Evolutionary conservation across 228 moss, liverwort and hornwort genomes (phyloP).

Genomic region (Sphagnum magellanicum): DNA sequence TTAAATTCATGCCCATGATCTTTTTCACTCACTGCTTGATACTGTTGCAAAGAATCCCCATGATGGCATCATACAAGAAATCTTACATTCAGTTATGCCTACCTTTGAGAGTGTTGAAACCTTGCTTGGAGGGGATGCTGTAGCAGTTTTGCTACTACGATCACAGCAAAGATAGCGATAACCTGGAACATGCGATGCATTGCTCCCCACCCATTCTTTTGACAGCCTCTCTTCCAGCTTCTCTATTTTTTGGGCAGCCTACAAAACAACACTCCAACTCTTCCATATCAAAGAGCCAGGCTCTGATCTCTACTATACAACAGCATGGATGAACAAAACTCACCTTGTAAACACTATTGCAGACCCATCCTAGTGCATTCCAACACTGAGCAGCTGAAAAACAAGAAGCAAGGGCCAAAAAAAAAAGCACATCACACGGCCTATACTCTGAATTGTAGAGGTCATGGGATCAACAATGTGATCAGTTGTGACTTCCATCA

Average conservation of each 20-base stretch:
- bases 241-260: slow-evolving; percentile 51
- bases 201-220: slow-evolving; percentile 73
- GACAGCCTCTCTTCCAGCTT: slow-evolving; percentile 65
- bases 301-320: no score
- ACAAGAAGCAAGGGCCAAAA: background rate
- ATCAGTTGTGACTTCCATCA: no score
- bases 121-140: slow-evolving; percentile 77
- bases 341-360: no score
- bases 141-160: slow-evolving; percentile 40
- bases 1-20: no score
- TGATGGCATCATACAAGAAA: no score
- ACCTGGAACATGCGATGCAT: slow-evolving; percentile 68
- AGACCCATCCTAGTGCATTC: background rate
- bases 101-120: slow-evolving; percentile 77
- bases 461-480: no score
- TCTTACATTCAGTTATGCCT: background rate
- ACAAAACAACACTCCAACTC: slow-evolving; percentile 2
- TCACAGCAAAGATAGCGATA: slow-evolving; percentile 79
- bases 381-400: background rate
- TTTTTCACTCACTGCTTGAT: no score
- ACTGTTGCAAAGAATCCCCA: no score
- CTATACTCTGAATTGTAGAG: no score
- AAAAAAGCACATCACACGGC: no score
- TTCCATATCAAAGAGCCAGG: background rate
- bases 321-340: no score